Conservation (phyloP, 495 filamentous ascomycete species). For the Podospora anserina region DNA sequence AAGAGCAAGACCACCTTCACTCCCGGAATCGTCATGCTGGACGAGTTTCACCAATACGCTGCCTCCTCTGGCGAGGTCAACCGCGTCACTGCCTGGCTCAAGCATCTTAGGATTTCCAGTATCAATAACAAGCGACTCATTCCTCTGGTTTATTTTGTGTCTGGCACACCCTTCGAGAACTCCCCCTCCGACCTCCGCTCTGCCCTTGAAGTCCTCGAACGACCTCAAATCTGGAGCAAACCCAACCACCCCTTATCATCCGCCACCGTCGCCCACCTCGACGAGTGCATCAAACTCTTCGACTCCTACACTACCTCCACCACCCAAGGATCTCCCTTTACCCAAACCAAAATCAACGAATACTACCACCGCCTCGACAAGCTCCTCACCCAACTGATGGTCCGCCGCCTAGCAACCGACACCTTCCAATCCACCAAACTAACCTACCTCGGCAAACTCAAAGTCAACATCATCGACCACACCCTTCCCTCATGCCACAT, state of each 20-base stretch:
- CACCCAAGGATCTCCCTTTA: slow-evolving; percentile 7
- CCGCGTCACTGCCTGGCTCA: slow-evolving; percentile 21
- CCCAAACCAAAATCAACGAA: slow-evolving; percentile 8
- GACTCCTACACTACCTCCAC: slow-evolving; percentile 9
- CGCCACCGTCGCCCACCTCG: slow-evolving; percentile 12
- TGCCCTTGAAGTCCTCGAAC: slow-evolving; percentile 16
- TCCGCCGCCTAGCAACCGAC: slow-evolving; percentile 29
- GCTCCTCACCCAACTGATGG: slow-evolving; percentile 25
- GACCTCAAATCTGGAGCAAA: slow-evolving; percentile 8
- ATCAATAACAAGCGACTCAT: neutral
- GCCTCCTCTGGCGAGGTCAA: neutral
- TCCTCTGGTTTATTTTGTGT: slow-evolving; percentile 28
- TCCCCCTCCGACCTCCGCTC: slow-evolving; percentile 20
- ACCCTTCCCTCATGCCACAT: slow-evolving; percentile 13
- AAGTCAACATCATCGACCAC: slow-evolving; percentile 29
- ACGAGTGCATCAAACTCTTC: slow-evolving; percentile 16
- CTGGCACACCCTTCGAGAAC: slow-evolving; percentile 28
- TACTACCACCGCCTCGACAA: slow-evolving; percentile 19
- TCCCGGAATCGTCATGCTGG: slow-evolving; percentile 27
- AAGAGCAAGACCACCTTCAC: slow-evolving; percentile 14
- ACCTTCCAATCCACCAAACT: slow-evolving; percentile 22
- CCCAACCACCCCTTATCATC: slow-evolving; percentile 9
- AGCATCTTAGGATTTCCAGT: slow-evolving; percentile 17
- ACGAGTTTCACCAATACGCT: slow-evolving; percentile 33
- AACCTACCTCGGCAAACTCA: slow-evolving; percentile 25